Conservation (phyloP, 306 rosid genomes). For the Aeschynomene evenia region DNA sequence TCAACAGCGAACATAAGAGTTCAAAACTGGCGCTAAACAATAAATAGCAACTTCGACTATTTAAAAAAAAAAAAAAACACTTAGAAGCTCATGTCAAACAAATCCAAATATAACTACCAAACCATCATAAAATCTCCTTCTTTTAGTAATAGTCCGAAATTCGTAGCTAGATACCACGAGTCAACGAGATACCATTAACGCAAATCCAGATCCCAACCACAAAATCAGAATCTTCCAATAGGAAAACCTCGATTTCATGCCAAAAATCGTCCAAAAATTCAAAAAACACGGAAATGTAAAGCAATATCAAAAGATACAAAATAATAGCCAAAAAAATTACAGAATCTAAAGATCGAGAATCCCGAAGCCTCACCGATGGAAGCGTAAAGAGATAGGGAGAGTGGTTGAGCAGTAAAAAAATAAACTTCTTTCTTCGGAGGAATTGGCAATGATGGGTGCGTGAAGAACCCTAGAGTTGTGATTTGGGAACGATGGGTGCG, state of each 20-base stretch:
- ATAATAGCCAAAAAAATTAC: neutral
- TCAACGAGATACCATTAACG: neutral
- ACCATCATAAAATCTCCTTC: neutral
- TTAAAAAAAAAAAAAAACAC: slow-evolving; percentile 1
- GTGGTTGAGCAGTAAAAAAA: too few species aligned
- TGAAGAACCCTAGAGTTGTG: neutral
- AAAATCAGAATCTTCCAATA: neutral
- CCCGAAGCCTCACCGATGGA: slow-evolving; percentile 16
- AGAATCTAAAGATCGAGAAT: neutral
- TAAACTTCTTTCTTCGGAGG: neutral
- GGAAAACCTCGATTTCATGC: neutral
- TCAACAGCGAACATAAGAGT: neutral
- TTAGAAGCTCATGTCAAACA: neutral
- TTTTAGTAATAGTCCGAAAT: neutral
- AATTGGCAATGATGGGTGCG: neutral
- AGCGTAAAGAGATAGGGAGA: neutral
- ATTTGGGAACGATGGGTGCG: neutral
- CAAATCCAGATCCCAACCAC: slow-evolving; percentile 17
- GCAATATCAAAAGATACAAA: neutral
- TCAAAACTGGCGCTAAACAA: neutral
- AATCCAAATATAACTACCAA: neutral
- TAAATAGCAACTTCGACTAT: neutral
- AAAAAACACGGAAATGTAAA: neutral
- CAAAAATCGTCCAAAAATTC: neutral
- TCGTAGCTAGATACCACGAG: neutral